A percentile compares a stretch with the other conserved stretches of the same genome.
These are phyloP conservation scores for Aspergillus persii DNA, from an alignment of 2,329 filamentous ascomycete species.

Conservation along the genomic window DNA sequence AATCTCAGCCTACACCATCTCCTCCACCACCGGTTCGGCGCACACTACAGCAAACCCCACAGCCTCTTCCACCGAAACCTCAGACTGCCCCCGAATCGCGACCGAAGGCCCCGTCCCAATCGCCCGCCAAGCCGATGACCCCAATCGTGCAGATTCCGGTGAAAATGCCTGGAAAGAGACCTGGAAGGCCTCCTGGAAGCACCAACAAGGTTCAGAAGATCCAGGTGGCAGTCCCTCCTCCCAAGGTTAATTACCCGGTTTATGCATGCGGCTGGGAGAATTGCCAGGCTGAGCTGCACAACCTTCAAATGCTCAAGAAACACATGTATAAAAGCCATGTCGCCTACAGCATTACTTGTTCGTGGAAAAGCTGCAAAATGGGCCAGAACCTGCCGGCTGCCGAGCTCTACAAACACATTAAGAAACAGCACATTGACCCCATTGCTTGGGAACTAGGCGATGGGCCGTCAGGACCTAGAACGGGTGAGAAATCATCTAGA, in stretches of 20 bases:
- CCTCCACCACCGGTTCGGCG: background rate
- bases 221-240: conserved; percentile 19
- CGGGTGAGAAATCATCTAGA: conserved; percentile 50
- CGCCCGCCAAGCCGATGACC: background rate
- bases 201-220: conserved; percentile 13
- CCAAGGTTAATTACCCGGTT: conserved; percentile 32
- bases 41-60: background rate
- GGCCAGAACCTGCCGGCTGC: conserved; percentile 24
- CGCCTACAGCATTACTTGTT: conserved; percentile 27
- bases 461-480: conserved; percentile 54
- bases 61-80: conserved; percentile 3
- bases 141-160: conserved; percentile 1
- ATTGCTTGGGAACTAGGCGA: conserved; percentile 60
- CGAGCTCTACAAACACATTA: conserved; percentile 53
- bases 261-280: conserved; percentile 59
- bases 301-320: conserved; percentile 57
- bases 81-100: background rate
- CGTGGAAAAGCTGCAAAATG: conserved; percentile 25
- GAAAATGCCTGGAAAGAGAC: conserved; percentile 15
- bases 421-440: conserved; percentile 51
- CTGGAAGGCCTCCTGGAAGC: conserved; percentile 10
- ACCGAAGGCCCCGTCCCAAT: background rate
- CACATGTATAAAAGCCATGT: conserved; percentile 59
- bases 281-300: conserved; percentile 60
- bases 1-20: background rate